A percentile compares a stretch with the other conserved stretches of the same genome.
phyloP scores from a whole-genome alignment of 306 rosid species.

The Potentilla sterilis region DNA sequence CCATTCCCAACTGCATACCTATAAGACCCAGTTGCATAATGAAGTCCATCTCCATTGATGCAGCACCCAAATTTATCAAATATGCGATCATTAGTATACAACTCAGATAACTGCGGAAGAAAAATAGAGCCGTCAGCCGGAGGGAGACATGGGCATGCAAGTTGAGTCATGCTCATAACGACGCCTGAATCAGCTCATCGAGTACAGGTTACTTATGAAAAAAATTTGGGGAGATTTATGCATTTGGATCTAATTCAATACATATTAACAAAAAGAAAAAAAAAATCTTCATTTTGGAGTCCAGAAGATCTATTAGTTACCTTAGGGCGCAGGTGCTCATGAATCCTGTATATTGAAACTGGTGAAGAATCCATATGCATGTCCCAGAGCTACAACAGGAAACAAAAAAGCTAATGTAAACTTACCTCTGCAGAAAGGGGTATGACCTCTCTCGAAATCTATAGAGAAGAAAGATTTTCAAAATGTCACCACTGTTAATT shows the following conservation, averaged over 20 bases:
- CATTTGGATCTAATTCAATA: neutral
- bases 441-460: neutral
- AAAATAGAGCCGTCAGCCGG: conserved; percentile 16
- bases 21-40: conserved; percentile 67
- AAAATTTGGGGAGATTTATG: neutral
- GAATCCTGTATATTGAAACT: conserved; percentile 51
- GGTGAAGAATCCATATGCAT: conserved; percentile 63
- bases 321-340: conserved; percentile 64
- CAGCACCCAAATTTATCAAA: conserved; percentile 73
- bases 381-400: conserved; percentile 64
- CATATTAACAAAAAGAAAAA: neutral
- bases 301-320: conserved; percentile 25
- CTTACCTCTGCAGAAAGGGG: neutral
- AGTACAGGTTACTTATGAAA: neutral
- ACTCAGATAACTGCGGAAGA: conserved; percentile 48
- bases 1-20: conserved; percentile 39
- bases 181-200: neutral
- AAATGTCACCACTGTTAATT: conserved; percentile 1
- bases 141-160: conserved; percentile 1
- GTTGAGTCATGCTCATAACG: neutral
- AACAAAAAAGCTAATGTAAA: neutral
- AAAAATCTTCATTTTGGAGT: conserved; percentile 6
- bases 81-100: conserved; percentile 54
- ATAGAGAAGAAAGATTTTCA: neutral
- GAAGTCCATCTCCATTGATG: conserved; percentile 57